Conservation (phyloP, 106 monocot species). For the Hemerocallis citrina region DNA sequence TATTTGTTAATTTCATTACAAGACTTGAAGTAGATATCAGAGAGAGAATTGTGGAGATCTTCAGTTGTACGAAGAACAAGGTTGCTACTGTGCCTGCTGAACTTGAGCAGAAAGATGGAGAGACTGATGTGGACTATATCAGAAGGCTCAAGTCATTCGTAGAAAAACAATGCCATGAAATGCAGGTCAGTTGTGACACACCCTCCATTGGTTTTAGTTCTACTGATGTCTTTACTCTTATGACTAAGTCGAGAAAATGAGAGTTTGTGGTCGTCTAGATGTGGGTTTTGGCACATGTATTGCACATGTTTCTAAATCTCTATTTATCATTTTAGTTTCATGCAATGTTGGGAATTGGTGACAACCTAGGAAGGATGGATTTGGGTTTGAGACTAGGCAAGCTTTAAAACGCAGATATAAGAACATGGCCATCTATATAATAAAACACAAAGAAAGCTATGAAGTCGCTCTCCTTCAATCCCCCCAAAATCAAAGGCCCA, state of each 20-base stretch:
- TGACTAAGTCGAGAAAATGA: too few relatives aligned
- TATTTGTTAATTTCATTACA: constrained; percentile 47
- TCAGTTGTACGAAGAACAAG: constrained; percentile 56
- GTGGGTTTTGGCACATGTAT: background rate
- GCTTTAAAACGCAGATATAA: too few relatives aligned
- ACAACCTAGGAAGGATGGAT: too few relatives aligned
- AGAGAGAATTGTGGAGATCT: constrained; percentile 62
- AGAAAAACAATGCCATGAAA: constrained; percentile 85
- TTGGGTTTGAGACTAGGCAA: too few relatives aligned
- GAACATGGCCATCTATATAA: too few relatives aligned
- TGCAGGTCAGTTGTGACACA: constrained; percentile 58
- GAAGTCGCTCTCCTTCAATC: too few relatives aligned
- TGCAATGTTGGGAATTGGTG: too few relatives aligned
- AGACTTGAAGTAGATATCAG: constrained; percentile 64
- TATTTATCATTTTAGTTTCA: background rate
- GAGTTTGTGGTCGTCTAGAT: too few relatives aligned
- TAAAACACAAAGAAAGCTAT: too few relatives aligned
- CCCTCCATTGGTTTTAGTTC: background rate
- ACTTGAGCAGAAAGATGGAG: constrained; percentile 75
- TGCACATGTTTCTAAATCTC: background rate
- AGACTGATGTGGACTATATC: constrained; percentile 66
- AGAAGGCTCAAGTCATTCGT: constrained; percentile 72
- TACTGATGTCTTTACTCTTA: background rate
- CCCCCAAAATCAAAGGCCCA: too few relatives aligned
- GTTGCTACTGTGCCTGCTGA: constrained; percentile 63